Evolutionary conservation across 345 rosid species (phyloP), one percentile per base, ranked within the genome.

Genomic region (Mangifera indica): DNA sequence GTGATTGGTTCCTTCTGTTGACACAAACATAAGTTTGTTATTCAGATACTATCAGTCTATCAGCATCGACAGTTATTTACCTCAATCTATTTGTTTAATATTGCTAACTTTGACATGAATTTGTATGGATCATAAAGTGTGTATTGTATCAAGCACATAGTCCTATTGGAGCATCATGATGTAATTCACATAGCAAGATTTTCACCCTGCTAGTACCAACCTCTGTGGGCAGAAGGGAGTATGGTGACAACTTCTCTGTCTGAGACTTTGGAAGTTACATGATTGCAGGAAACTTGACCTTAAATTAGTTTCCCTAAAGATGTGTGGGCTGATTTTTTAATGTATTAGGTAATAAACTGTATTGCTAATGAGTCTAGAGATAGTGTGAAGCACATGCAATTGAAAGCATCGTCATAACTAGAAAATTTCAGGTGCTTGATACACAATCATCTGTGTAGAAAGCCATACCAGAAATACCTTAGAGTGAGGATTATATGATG

Each of bases 301-400:
- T 17, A 5, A 56, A 17, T 6, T 53, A 46, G 15, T 42, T 20
- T 56, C 11, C 53, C 10, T 22, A 1, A 26, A 55, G 21, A 4
- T 24, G 63, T 22, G 60, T 53, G 21, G 37, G 46, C 15, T 55
- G 60, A 53, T 56, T 70, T 42, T 29, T 29, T 29, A 29, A 29
- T 45, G 26, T 57, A 61, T 58, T 45, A 49, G 73, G 17, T 58
- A 42, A 22, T 55, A 24, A 69, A 69, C 44, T 37, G 45, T 56
- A 42, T 37, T 37, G 42, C 42, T 37, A 7, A 37, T 37, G 32
- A 5, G 46, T 55, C 22, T 69, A 42, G 4, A 0, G 4, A 0
- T 24, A 21, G 40, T 20, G 7, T 3, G 15, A 56, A 40, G 29
- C 61, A 42, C 13, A 0, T 21, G 29, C 18, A 58, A 45, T 18